These are phyloP conservation scores for Russula lepida DNA, from an alignment of 768 basidiomycete genomes.

Conservation along the genomic window DNA sequence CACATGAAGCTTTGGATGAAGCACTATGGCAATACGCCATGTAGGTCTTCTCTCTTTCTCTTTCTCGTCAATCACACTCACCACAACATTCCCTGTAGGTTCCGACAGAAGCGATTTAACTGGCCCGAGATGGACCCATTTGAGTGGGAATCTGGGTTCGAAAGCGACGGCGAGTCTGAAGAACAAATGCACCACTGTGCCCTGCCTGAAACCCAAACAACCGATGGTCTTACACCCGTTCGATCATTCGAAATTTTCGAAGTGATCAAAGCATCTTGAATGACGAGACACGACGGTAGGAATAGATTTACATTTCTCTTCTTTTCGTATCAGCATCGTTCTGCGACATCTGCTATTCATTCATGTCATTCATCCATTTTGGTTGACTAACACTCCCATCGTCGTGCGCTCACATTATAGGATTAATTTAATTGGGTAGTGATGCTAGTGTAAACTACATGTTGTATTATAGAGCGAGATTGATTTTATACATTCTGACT, in stretches of 20 bases:
- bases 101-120: conserved; percentile 58
- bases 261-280: conserved; percentile 7
- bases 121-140: conserved; percentile 39
- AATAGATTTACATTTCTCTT: neutral
- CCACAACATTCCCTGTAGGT: conserved; percentile 32
- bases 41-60: conserved; percentile 29
- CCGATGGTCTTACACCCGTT: conserved; percentile 18
- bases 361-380: neutral
- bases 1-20: conserved; percentile 31
- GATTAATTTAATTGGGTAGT: neutral
- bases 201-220: neutral
- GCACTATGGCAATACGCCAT: conserved; percentile 50
- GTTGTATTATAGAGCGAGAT: neutral
- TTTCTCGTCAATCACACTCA: conserved; percentile 3
- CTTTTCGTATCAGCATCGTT: neutral
- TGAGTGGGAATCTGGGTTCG: neutral
- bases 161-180: neutral
- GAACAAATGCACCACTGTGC: neutral
- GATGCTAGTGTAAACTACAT: neutral
- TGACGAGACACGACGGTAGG: neutral
- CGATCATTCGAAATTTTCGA: conserved; percentile 18
- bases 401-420: neutral
- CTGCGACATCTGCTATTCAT: neutral
- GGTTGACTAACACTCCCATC: neutral
- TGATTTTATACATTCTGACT: conserved; percentile 10